Evolutionary conservation across 2,329 filamentous ascomycete genomes (phyloP).

Genomic region (Diaporthe ilicicola): DNA sequence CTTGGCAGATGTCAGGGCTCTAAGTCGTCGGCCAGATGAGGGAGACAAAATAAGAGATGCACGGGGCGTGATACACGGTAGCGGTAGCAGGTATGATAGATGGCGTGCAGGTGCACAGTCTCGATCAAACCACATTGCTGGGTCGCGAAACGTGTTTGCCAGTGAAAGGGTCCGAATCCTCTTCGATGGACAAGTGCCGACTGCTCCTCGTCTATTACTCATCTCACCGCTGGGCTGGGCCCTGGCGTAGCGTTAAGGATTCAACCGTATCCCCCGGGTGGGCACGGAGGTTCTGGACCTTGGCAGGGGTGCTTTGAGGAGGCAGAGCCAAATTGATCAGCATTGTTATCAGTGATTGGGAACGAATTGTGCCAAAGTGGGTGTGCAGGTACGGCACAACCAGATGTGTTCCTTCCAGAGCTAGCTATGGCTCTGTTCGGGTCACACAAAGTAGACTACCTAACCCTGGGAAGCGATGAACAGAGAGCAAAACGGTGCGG

Average conservation of each 20-base stretch:
- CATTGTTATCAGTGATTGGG: background rate
- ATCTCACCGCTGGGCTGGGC: background rate
- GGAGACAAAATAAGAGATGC: background rate
- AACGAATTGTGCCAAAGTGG: background rate
- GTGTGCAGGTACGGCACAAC: background rate
- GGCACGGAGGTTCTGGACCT: slow-evolving; percentile 7
- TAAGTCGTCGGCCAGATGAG: background rate
- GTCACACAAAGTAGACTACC: no score
- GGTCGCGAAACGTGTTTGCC: background rate
- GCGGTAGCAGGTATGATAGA: background rate
- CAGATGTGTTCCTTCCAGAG: background rate
- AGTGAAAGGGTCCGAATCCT: background rate
- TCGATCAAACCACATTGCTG: slow-evolving; percentile 10
- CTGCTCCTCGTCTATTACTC: background rate
- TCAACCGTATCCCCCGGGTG: background rate
- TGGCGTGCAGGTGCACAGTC: slow-evolving; percentile 8
- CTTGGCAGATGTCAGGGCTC: background rate
- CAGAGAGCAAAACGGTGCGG: background rate
- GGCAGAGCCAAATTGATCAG: background rate
- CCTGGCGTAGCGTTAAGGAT: background rate
- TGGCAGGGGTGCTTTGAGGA: background rate
- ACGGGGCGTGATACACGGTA: background rate
- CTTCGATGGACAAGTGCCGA: background rate
- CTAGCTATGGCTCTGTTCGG: no score
- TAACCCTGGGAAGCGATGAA: background rate